phyloP scores from a whole-genome alignment of 1,284 basidiomycete species.

The Apiotrichum akiyoshidainum region DNA sequence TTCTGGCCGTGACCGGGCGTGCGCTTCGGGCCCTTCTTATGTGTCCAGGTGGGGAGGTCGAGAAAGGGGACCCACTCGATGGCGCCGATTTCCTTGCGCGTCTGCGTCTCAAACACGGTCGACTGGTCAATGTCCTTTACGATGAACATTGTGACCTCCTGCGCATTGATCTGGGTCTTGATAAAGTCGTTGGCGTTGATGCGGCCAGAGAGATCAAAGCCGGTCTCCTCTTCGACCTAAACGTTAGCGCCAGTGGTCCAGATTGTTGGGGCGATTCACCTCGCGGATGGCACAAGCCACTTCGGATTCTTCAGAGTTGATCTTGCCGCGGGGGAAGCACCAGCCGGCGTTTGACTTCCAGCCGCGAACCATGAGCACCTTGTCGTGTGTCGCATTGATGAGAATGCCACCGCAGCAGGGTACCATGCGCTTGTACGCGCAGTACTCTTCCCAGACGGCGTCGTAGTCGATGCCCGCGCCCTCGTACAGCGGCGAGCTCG shows the following conservation, averaged over 20 bases:
- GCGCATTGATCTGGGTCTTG: constrained; percentile 81
- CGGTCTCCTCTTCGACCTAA: constrained; percentile 90
- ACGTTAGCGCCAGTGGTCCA: neutral
- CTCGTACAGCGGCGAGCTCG: constrained; percentile 38
- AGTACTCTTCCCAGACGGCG: constrained; percentile 54
- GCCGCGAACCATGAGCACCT: constrained; percentile 93
- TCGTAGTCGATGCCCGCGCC: constrained; percentile 41
- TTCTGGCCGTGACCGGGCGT: constrained; percentile 51
- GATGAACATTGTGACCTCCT: constrained; percentile 87
- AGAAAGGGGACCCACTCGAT: constrained; percentile 93
- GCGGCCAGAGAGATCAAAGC: constrained; percentile 74
- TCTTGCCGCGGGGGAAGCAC: constrained; percentile 99
- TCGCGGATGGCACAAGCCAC: constrained; percentile 84
- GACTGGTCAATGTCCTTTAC: constrained; percentile 86
- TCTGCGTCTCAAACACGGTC: constrained; percentile 86
- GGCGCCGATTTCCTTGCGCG: constrained; percentile 97
- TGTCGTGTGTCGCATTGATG: constrained; percentile 85
- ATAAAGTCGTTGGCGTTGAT: constrained; percentile 71
- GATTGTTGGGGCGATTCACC: constrained; percentile 52
- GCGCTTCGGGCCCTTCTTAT: constrained; percentile 60
- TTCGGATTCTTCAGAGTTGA: constrained; percentile 86
- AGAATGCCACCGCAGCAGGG: constrained; percentile 99
- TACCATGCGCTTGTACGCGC: constrained; percentile 91
- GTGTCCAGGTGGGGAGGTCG: constrained; percentile 91
- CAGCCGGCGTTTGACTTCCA: constrained; percentile 96